Base-by-base conservation (phyloP, 192 early-diverging fungal species). In the Coemansia sp. region DNA sequence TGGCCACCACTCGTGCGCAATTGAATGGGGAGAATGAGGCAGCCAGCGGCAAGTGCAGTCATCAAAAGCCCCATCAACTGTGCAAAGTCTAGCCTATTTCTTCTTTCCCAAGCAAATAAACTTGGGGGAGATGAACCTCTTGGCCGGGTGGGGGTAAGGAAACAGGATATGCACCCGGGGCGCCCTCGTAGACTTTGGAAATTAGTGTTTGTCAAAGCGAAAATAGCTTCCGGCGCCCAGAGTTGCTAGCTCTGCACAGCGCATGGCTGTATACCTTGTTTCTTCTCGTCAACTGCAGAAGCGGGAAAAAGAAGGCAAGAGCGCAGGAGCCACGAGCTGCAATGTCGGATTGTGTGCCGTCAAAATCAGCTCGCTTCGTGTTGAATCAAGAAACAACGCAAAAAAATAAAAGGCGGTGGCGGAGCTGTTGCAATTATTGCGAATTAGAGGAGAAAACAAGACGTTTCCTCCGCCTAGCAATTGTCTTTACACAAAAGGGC, bases 361-460 rank as follows among this genome's bases (percentile, higher is more conserved):
- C 51, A 53, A 53, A 53, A 53, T 53, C 51, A 53, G 23, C 24
- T 1, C 51, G 11, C 26, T 20, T 23, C 51, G 6, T 53, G 23
- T 53, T 26, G 51, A 53, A 53, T 5, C 2, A 30, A 23, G 12
- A 45, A 62, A 48, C 61, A 62, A 46, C 44, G 26, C 21, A 4
- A 45, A 10, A 24, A 21, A 6, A 26, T 9, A 35, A 16, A 38
- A 16, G 49, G 49, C 34, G 63, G 63, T 64, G 63, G 63, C 63
- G 63, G 63, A 64, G 63, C 63, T 64, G 63, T 15, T 30, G 49
- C 34, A 8, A 36, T 59, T 59, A n/a, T 34, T 36, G 16, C 53
- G n/a, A n/a, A 20, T 49, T 56, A 24, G n/a, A 34, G 33, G 39
- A 34, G 11, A 56, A 56, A 34, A 34, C 53, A 59, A 59, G 51